phyloP scores from a whole-genome alignment of 2,329 filamentous ascomycete species.

The Clarireedia monteithiana region DNA sequence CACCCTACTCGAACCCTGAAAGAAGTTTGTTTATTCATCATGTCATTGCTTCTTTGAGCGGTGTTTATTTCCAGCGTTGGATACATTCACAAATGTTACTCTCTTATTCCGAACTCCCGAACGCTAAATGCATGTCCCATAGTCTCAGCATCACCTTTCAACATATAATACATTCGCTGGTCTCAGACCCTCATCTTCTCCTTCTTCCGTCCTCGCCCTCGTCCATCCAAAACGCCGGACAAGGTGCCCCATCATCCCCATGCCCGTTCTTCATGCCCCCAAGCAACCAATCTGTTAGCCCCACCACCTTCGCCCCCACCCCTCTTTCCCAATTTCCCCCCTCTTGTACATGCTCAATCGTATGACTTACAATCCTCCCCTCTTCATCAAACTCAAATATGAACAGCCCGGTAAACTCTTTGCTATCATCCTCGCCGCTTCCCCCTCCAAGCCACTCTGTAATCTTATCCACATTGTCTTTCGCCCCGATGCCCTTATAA shows the following conservation, averaged over 20 bases:
- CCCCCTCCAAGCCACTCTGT: conserved; percentile 37
- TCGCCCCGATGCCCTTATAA: conserved; percentile 34
- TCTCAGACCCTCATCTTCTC: background rate
- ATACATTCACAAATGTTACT: background rate
- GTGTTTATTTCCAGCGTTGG: background rate
- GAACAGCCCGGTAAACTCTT: conserved; percentile 85
- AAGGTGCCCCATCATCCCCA: conserved; percentile 22
- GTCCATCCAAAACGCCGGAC: conserved; percentile 23
- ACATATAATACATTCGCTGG: background rate
- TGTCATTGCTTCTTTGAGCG: conserved; percentile 3
- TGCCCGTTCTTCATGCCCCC: conserved; percentile 54
- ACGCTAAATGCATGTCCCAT: background rate
- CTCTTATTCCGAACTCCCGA: background rate
- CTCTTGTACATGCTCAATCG: conserved; percentile 88
- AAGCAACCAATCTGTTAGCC: conserved; percentile 88
- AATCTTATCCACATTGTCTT: conserved; percentile 46
- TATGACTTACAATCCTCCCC: conserved; percentile 77
- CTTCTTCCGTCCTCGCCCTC: background rate
- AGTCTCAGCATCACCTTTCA: background rate
- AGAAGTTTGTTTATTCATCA: background rate
- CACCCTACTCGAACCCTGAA: too few relatives aligned
- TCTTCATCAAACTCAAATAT: conserved; percentile 91
- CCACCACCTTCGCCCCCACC: conserved; percentile 75
- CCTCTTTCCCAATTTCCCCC: conserved; percentile 75
- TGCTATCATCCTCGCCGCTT: conserved; percentile 50